phyloP scores from a whole-genome alignment of 1,139 yeast species.

The Fermentozyma sake region DNA sequence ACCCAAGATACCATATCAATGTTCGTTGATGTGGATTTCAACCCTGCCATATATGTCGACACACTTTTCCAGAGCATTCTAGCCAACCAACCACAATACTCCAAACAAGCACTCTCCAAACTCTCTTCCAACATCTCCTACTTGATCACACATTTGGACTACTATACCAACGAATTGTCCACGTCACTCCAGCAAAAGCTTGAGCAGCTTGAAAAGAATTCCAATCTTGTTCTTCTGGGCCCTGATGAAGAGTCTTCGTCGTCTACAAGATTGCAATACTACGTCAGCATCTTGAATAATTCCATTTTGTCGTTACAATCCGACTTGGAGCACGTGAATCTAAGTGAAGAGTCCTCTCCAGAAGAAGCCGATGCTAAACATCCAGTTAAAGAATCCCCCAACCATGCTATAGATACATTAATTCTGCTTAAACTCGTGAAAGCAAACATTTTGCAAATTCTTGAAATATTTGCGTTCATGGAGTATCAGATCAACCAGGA shows the following conservation, averaged over 20 bases:
- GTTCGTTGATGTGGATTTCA: constrained; percentile 41
- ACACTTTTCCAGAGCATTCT: constrained; percentile 25
- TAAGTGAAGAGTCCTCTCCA: no score
- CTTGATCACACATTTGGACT: constrained; percentile 57
- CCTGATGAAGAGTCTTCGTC: constrained; percentile 9
- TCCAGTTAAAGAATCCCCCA: constrained; percentile 16
- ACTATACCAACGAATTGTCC: constrained; percentile 53
- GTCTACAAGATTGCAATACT: constrained; percentile 56
- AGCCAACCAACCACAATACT: constrained; percentile 6
- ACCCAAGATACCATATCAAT: no score
- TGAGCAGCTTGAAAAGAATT: constrained; percentile 31
- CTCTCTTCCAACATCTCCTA: constrained; percentile 29
- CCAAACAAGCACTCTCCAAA: constrained; percentile 13
- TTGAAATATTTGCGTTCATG: constrained; percentile 36
- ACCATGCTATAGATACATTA: constrained; percentile 33
- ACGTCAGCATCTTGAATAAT: constrained; percentile 53
- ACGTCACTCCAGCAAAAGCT: constrained; percentile 47
- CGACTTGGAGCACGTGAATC: constrained; percentile 36
- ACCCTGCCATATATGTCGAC: constrained; percentile 34
- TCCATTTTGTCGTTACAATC: constrained; percentile 52
- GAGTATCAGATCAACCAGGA: no score
- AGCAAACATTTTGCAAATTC: constrained; percentile 39
- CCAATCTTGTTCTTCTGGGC: constrained; percentile 7
- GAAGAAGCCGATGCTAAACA: constrained; percentile 7
- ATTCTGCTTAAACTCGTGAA: constrained; percentile 41